Evolutionary conservation across 768 basidiomycete genomes (phyloP).

Genomic region (Panellus pusillus): DNA sequence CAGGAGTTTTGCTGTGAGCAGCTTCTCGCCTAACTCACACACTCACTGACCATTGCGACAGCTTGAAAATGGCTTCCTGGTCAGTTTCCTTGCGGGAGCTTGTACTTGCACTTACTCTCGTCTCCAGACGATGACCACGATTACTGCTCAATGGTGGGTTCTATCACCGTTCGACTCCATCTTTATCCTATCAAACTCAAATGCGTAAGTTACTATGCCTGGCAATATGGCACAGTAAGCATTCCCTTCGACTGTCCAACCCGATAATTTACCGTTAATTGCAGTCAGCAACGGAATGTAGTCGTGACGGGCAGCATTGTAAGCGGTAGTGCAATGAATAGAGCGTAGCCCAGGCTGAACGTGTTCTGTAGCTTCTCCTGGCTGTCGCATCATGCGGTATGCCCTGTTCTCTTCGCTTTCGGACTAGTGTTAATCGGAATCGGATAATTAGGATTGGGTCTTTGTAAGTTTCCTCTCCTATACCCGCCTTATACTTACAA

Average conservation of each 20-base stretch:
- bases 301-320: neutral
- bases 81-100: neutral
- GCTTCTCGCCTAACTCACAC: neutral
- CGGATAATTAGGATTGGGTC: neutral
- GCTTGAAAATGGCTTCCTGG: conserved; percentile 13
- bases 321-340: neutral
- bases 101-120: neutral
- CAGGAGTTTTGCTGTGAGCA: conserved; percentile 16
- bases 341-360: neutral
- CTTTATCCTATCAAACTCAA: neutral
- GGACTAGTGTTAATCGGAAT: neutral
- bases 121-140: conserved; percentile 5
- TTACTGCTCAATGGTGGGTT: conserved; percentile 8
- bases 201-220: conserved; percentile 7
- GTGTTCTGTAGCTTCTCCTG: neutral
- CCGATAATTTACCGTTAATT: neutral
- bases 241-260: neutral
- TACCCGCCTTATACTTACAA: neutral
- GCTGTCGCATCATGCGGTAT: neutral
- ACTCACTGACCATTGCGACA: neutral
- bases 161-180: neutral
- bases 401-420: neutral
- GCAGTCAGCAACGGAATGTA: conserved; percentile 1
- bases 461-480: neutral
- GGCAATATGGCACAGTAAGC: conserved; percentile 12